A percentile compares a stretch with the other conserved stretches of the same genome.
phyloP scores from a whole-genome alignment of 768 basidiomycete genomes.

The Boletus sp. region DNA sequence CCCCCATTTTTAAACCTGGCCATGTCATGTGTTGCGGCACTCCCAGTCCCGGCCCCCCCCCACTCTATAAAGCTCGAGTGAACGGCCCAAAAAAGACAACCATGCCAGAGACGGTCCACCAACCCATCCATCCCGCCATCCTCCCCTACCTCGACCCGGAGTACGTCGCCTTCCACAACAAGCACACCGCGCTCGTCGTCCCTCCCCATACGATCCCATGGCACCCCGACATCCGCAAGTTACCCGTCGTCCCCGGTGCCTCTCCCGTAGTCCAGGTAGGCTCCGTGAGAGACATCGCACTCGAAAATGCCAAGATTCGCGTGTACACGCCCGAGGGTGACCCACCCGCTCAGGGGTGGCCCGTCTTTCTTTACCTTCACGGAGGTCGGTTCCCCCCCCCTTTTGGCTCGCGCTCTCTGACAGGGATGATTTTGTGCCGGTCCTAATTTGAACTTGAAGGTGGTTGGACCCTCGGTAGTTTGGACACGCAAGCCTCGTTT shows the following conservation, averaged over 20 bases:
- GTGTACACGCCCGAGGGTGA: constrained; percentile 58
- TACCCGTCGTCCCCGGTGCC: constrained; percentile 50
- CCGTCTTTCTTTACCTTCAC: constrained; percentile 68
- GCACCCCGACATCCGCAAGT: constrained; percentile 52
- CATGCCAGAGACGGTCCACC: constrained; percentile 24
- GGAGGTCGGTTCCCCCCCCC: constrained; percentile 44
- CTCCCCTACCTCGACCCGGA: constrained; percentile 56
- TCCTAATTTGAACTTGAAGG: constrained; percentile 39
- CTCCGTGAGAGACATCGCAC: constrained; percentile 44
- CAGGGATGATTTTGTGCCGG: not conserved
- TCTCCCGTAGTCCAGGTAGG: constrained; percentile 57
- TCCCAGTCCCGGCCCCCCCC: not conserved
- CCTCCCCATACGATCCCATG: constrained; percentile 58
- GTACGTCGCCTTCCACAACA: constrained; percentile 58
- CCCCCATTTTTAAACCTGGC: not conserved
- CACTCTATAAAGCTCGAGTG: not conserved
- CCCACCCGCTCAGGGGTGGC: constrained; percentile 56
- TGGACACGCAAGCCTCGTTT: constrained; percentile 58
- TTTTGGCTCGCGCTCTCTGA: not conserved
- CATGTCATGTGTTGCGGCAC: constrained; percentile 8
- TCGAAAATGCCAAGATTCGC: constrained; percentile 53
- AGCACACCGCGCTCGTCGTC: constrained; percentile 39
- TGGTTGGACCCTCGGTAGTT: constrained; percentile 71
- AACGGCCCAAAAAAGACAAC: not conserved
- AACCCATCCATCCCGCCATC: constrained; percentile 61